Percentiles rank a stretch among this genome's conserved stretches.
Evolutionary conservation across 495 filamentous ascomycete genomes (phyloP).

Genomic region (Staphylotrichum tortipilum): DNA sequence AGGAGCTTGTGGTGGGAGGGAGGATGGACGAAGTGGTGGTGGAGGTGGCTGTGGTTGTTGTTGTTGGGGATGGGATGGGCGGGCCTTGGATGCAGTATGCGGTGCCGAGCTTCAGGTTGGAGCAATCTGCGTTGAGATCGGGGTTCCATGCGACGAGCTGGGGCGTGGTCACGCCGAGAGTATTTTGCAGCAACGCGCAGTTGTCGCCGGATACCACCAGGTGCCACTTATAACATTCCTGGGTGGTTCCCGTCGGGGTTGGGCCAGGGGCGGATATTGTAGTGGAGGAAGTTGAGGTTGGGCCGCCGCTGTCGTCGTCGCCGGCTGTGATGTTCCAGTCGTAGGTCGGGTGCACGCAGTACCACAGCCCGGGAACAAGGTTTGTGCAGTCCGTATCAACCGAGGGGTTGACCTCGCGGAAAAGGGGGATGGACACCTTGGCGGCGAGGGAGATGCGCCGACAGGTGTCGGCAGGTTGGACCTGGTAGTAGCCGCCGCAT

Average conservation of each 20-base stretch:
- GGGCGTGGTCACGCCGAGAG: not conserved
- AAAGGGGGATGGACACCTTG: not conserved
- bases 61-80: not conserved
- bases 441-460: not conserved
- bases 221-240: not conserved
- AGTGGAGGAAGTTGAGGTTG: not conserved
- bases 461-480: not conserved
- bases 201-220: not conserved
- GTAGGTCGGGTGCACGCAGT: not conserved
- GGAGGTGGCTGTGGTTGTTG: not conserved
- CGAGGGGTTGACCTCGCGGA: not conserved
- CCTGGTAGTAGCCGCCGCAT: not conserved
- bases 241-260: not conserved
- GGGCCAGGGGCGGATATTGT: not conserved
- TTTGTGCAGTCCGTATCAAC: not conserved
- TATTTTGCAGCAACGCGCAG: slow-evolving; percentile 2
- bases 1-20: not conserved
- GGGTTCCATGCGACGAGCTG: slow-evolving; percentile 2
- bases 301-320: not conserved
- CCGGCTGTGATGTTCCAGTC: too few species aligned
- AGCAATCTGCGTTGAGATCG: not conserved
- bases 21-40: not conserved
- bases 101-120: not conserved
- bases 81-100: not conserved
- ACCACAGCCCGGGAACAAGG: not conserved